Evolutionary conservation across 257 asterid species (phyloP).

Genomic region (Solanum sitiens): DNA sequence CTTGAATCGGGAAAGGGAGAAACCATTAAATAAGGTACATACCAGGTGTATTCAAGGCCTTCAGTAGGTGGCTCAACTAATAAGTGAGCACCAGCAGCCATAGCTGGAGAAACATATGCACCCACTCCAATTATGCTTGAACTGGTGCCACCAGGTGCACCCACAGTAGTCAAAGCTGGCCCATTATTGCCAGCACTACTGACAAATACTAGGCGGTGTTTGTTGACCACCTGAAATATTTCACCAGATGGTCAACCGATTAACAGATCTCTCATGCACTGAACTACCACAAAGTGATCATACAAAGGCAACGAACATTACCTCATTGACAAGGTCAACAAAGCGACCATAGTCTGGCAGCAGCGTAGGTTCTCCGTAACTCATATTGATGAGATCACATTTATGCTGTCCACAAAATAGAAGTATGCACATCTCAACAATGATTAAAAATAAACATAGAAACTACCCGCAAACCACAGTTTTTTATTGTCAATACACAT

Average conservation of each 20-base stretch:
- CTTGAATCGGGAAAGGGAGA: neutral
- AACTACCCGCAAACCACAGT: neutral
- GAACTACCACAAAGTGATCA: constrained; percentile 10
- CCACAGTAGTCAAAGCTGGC: constrained; percentile 93
- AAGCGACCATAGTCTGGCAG: constrained; percentile 97
- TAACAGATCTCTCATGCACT: neutral
- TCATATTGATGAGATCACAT: constrained; percentile 96
- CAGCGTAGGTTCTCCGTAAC: constrained; percentile 88
- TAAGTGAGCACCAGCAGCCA: constrained; percentile 96
- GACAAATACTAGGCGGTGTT: constrained; percentile 70
- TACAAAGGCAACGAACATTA: constrained; percentile 8
- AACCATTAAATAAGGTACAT: constrained; percentile 2
- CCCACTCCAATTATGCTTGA: constrained; percentile 97
- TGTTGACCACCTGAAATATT: constrained; percentile 69
- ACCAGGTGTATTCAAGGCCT: constrained; percentile 99
- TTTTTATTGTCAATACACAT: neutral
- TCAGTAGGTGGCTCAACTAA: constrained; percentile 88
- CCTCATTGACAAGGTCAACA: constrained; percentile 95
- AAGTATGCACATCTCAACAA: neutral
- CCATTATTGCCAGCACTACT: constrained; percentile 97
- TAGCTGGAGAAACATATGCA: constrained; percentile 94
- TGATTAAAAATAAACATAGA: neutral
- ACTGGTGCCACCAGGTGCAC: constrained; percentile 99
- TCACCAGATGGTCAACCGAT: neutral
- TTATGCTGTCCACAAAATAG: constrained; percentile 56